Conservation (phyloP, 2,329 filamentous ascomycete species). For the Hirsutella rhossiliensis region DNA sequence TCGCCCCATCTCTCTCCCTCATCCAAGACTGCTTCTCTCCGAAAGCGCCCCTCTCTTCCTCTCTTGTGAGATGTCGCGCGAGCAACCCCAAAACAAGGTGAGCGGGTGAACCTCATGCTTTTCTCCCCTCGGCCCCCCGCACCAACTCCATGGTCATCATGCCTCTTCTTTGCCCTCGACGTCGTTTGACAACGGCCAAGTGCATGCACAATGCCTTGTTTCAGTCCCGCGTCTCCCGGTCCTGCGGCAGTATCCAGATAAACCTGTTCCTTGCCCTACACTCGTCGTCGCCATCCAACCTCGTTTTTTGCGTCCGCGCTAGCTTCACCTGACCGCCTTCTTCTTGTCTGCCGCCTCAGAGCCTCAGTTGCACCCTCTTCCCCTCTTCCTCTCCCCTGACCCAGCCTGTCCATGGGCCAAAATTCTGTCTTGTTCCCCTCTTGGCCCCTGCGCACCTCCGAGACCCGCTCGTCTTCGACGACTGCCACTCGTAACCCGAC, state of each 20-base stretch:
- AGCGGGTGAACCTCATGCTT: neutral
- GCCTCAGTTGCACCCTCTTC: neutral
- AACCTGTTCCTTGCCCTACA: neutral
- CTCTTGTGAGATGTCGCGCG: neutral
- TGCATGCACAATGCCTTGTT: conserved; percentile 1
- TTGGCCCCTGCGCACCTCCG: no score
- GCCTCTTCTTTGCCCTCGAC: neutral
- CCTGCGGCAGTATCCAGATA: neutral
- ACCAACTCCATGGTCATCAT: neutral
- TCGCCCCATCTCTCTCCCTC: no score
- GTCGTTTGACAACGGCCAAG: neutral
- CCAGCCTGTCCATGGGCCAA: no score
- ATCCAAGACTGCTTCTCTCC: neutral
- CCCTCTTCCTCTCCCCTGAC: neutral
- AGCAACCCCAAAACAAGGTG: neutral
- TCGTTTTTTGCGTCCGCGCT: neutral
- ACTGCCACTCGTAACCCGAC: no score
- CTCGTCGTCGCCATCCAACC: neutral
- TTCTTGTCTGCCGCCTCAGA: neutral
- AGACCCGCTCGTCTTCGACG: no score
- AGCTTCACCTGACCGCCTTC: neutral
- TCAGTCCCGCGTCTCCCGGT: neutral
- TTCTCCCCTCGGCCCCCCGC: neutral
- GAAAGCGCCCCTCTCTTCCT: neutral
- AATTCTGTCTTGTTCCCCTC: no score